phyloP scores from a whole-genome alignment of 225 moss, liverwort and hornwort genomes.

The Climacium dendroides region DNA sequence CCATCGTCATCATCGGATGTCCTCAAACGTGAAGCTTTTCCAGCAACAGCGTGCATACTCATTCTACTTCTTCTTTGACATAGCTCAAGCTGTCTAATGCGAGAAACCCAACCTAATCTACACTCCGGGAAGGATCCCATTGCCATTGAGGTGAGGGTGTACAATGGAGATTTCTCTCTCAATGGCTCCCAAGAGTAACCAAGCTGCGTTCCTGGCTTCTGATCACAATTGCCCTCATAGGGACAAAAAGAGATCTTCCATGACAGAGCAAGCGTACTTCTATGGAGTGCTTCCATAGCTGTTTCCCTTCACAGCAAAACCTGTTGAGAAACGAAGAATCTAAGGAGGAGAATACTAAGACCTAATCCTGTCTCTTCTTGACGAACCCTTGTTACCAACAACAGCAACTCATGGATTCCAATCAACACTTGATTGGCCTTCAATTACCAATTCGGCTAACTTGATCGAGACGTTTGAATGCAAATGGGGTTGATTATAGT shows the following conservation, averaged over 20 bases:
- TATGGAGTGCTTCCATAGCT: slow-evolving; percentile 3
- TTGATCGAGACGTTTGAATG: not conserved
- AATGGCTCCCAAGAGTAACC: not conserved
- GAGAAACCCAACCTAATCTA: not conserved
- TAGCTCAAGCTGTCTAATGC: not conserved
- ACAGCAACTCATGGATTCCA: not conserved
- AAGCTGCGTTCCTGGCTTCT: not conserved
- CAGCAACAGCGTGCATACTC: slow-evolving; percentile 2
- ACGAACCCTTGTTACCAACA: not conserved
- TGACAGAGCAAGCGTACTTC: not conserved
- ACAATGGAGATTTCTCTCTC: not conserved
- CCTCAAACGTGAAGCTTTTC: not conserved
- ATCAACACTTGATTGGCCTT: not conserved
- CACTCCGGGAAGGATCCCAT: not conserved
- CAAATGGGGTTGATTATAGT: not conserved
- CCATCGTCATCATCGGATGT: slow-evolving; percentile 4
- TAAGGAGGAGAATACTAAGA: not conserved
- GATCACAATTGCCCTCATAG: not conserved
- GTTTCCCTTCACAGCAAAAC: not conserved
- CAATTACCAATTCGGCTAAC: not conserved
- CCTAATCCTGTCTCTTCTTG: not conserved
- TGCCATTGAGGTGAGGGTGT: not conserved
- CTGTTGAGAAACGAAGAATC: not conserved
- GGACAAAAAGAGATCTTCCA: not conserved
- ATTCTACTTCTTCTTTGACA: not conserved